A percentile compares a stretch with the other conserved stretches of the same genome.
Evolutionary conservation across 129 eudicot species (phyloP).

Genomic region (Deinandra increscens): DNA sequence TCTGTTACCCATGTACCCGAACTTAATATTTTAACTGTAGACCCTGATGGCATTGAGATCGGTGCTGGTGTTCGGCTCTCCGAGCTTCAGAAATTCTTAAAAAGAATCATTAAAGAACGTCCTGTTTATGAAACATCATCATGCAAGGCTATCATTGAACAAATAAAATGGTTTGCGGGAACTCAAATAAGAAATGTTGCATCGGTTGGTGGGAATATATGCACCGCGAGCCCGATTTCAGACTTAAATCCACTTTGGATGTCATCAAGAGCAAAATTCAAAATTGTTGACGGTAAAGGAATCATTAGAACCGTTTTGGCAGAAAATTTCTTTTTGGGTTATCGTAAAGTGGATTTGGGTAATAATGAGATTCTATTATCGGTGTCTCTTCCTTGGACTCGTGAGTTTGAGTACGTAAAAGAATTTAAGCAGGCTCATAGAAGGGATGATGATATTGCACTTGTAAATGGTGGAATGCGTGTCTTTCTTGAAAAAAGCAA

Average conservation of each 20-base stretch:
- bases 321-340: constrained; percentile 74
- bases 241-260: constrained; percentile 98
- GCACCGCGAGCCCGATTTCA: constrained; percentile 98
- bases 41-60: constrained; percentile 82
- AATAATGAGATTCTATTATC: constrained; percentile 71
- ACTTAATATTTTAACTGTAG: constrained; percentile 51
- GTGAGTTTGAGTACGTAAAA: constrained; percentile 68
- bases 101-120: constrained; percentile 43
- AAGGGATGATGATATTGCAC: constrained; percentile 95
- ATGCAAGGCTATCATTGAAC: constrained; percentile 67
- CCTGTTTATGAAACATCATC: constrained; percentile 62
- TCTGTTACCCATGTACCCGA: constrained; percentile 78
- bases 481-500: constrained; percentile 58
- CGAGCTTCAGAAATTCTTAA: constrained; percentile 49
- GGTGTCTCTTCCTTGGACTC: constrained; percentile 84
- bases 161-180: constrained; percentile 97
- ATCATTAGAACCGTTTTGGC: constrained; percentile 55
- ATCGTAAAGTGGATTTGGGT: constrained; percentile 82
- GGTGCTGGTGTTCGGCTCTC: constrained; percentile 87
- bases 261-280: constrained; percentile 79
- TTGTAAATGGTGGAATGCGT: constrained; percentile 94
- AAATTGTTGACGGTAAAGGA: constrained; percentile 58
- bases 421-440: constrained; percentile 98
- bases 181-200: constrained; percentile 93
- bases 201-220: constrained; percentile 93